These are phyloP conservation scores for Crotalaria pallida DNA, from an alignment of 306 rosid genomes.

Conservation along the genomic window DNA sequence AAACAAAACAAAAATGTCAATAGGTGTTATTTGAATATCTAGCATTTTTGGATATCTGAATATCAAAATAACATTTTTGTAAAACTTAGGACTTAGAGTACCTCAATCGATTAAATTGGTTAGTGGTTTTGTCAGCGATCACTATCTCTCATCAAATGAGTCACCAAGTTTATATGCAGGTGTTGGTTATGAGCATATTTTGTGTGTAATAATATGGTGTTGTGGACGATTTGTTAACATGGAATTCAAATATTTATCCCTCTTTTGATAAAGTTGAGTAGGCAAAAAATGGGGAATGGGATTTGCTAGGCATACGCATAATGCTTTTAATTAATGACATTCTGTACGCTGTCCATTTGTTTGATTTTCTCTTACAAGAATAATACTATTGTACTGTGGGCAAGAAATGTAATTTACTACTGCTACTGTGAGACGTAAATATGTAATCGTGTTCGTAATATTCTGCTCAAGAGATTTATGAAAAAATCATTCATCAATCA, in stretches of 20 bases:
- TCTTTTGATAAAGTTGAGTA: neutral
- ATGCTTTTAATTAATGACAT: constrained; percentile 11
- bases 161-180: constrained; percentile 22
- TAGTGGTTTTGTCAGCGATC: constrained; percentile 24
- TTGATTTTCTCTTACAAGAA: no score
- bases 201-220: neutral
- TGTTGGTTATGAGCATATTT: neutral
- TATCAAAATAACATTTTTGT: no score
- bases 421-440: no score
- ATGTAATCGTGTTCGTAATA: no score
- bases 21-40: no score
- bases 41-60: no score
- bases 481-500: no score
- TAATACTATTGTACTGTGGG: no score
- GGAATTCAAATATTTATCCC: constrained; percentile 14
- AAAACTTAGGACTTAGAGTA: constrained; percentile 19
- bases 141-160: constrained; percentile 22
- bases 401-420: no score
- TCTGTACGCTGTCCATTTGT: no score
- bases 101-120: constrained; percentile 19
- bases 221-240: neutral
- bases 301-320: constrained; percentile 10
- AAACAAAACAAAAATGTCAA: no score
- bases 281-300: neutral
- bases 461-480: no score